phyloP scores from a whole-genome alignment of 2,329 filamentous ascomycete species.

The Chalara sp. region DNA sequence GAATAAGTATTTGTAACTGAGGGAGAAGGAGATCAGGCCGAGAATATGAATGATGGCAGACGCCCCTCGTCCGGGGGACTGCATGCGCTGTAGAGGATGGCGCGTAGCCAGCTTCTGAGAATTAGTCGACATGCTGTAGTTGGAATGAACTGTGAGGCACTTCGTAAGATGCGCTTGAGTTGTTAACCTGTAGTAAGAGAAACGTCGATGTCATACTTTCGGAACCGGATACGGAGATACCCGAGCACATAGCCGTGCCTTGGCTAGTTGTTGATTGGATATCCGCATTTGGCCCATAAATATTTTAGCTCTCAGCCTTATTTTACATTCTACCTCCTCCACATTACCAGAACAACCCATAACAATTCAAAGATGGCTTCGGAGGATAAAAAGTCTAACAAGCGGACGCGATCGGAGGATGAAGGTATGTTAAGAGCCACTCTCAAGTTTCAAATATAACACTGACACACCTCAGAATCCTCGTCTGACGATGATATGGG shows the following conservation, averaged over 20 bases:
- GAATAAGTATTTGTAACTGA: slow-evolving; percentile 45
- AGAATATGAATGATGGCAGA: slow-evolving; percentile 56
- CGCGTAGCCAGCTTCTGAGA: background rate
- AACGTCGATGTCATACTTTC: too few species aligned
- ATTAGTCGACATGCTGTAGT: too few species aligned
- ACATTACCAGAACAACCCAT: too few species aligned
- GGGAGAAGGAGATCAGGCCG: slow-evolving; percentile 45
- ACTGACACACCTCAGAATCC: slow-evolving; percentile 20
- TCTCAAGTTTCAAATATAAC: background rate
- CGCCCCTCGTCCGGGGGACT: slow-evolving; percentile 55
- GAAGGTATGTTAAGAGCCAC: slow-evolving; percentile 17
- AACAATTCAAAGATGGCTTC: slow-evolving; percentile 25
- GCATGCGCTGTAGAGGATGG: slow-evolving; percentile 60
- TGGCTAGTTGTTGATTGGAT: too few species aligned
- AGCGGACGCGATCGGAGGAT: slow-evolving; percentile 48
- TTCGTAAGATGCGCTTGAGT: too few species aligned
- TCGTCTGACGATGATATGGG: slow-evolving; percentile 92
- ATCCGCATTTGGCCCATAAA: too few species aligned
- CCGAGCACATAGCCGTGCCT: too few species aligned
- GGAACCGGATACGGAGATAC: too few species aligned
- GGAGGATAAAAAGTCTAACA: slow-evolving; percentile 34
- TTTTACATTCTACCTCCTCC: too few species aligned
- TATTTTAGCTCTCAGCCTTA: too few species aligned
- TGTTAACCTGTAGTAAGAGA: too few species aligned
- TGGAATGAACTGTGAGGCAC: too few species aligned